Conservation (phyloP, 345 rosid species). For the Psidium friedrichsthalianum region DNA sequence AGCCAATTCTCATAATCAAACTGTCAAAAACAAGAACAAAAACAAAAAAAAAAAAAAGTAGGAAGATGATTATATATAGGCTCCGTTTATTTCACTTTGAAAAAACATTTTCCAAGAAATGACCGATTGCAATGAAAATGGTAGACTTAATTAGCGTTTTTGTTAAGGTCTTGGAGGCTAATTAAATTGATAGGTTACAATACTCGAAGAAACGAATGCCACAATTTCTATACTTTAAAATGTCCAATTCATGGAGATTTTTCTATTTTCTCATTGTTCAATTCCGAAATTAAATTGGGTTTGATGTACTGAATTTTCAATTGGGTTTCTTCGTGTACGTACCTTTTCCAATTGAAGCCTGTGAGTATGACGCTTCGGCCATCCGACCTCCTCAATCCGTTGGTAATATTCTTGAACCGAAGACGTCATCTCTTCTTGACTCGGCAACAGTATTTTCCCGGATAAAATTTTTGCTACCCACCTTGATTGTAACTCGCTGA, state of each 20-base stretch:
- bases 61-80: background rate
- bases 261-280: background rate
- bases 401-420: background rate
- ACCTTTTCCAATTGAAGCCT: background rate
- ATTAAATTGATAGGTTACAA: background rate
- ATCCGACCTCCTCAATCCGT: background rate
- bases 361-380: conserved; percentile 5
- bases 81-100: too few relatives aligned
- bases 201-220: background rate
- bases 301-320: background rate
- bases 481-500: background rate
- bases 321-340: background rate
- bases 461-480: conserved; percentile 8
- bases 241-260: background rate
- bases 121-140: background rate
- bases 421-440: background rate
- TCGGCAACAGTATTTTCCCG: background rate
- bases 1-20: background rate
- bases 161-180: background rate
- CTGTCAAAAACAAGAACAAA: background rate
- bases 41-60: background rate
- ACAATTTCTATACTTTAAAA: background rate
- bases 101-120: too few relatives aligned
- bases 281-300: background rate
- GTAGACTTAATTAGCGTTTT: background rate